Percentiles rank a stretch among this genome's conserved stretches.
Evolutionary conservation across 1,284 basidiomycete genomes (phyloP).

Genomic region (Pholiota adiposa): DNA sequence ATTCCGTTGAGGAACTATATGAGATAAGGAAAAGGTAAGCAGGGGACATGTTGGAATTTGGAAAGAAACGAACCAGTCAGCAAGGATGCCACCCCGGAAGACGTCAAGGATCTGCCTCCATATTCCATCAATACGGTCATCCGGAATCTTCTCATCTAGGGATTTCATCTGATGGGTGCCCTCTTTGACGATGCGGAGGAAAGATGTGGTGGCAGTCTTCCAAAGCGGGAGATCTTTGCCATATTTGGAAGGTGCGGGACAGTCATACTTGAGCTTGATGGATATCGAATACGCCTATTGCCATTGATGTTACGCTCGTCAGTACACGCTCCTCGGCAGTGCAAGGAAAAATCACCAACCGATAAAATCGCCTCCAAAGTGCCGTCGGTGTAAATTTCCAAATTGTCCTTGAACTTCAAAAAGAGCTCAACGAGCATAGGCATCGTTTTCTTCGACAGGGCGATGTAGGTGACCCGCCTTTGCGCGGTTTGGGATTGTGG

Average conservation of each 20-base stretch:
- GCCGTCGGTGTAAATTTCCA: conserved; percentile 77
- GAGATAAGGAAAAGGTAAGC: too few species aligned
- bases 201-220: conserved; percentile 85
- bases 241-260: conserved; percentile 85
- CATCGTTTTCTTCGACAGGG: conserved; percentile 86
- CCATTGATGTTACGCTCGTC: conserved; percentile 6
- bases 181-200: conserved; percentile 72
- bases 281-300: conserved; percentile 85
- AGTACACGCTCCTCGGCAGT: too few species aligned
- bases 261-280: conserved; percentile 93
- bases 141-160: conserved; percentile 58
- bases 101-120: conserved; percentile 89
- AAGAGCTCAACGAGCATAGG: conserved; percentile 79
- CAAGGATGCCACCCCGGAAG: conserved; percentile 80
- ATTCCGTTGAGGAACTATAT: conserved; percentile 56
- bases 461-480: conserved; percentile 85
- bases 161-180: conserved; percentile 53
- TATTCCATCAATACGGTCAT: conserved; percentile 72
- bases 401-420: conserved; percentile 61
- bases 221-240: conserved; percentile 87
- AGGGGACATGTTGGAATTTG: too few species aligned
- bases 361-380: conserved; percentile 85
- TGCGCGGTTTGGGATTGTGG: conserved; percentile 46
- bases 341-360: conserved; percentile 48
- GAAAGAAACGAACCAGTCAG: conserved; percentile 86